phyloP scores from a whole-genome alignment of 345 rosid species.

The Lagerstroemia speciosa region DNA sequence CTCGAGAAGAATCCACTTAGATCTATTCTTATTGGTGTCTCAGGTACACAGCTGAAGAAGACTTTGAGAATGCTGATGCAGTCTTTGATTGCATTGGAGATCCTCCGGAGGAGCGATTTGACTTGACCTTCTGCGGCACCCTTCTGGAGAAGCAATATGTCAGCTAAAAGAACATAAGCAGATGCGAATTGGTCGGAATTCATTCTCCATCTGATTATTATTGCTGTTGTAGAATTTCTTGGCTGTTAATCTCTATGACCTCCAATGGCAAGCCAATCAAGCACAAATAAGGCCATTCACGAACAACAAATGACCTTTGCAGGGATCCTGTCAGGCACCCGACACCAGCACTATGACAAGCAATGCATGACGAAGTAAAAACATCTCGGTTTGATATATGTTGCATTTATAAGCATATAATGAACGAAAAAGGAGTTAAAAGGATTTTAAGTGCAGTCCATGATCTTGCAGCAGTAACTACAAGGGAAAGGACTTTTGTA shows the following conservation, averaged over 20 bases:
- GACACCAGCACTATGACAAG: neutral
- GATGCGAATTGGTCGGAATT: neutral
- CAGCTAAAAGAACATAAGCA: slow-evolving; percentile 15
- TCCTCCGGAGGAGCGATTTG: slow-evolving; percentile 84
- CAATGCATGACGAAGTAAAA: too few relatives aligned
- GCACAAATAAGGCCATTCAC: neutral
- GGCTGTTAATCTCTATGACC: neutral
- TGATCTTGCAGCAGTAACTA: neutral
- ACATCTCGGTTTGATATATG: too few relatives aligned
- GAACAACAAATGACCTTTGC: neutral
- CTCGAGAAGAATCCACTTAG: neutral
- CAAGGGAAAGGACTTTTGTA: neutral
- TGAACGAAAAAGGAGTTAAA: too few relatives aligned
- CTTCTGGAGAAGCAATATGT: slow-evolving; percentile 81
- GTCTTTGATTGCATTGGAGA: slow-evolving; percentile 91
- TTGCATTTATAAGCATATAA: too few relatives aligned
- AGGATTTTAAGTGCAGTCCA: neutral
- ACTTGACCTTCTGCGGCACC: slow-evolving; percentile 64
- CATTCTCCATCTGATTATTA: neutral
- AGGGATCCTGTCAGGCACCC: neutral
- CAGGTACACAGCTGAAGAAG: slow-evolving; percentile 88
- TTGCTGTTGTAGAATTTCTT: neutral
- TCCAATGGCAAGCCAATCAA: neutral
- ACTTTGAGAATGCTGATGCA: slow-evolving; percentile 78
- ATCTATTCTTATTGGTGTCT: slow-evolving; percentile 16